Base-by-base conservation (phyloP, 2,329 filamentous ascomycete genomes). In the Alternaria angustiovoidea region DNA sequence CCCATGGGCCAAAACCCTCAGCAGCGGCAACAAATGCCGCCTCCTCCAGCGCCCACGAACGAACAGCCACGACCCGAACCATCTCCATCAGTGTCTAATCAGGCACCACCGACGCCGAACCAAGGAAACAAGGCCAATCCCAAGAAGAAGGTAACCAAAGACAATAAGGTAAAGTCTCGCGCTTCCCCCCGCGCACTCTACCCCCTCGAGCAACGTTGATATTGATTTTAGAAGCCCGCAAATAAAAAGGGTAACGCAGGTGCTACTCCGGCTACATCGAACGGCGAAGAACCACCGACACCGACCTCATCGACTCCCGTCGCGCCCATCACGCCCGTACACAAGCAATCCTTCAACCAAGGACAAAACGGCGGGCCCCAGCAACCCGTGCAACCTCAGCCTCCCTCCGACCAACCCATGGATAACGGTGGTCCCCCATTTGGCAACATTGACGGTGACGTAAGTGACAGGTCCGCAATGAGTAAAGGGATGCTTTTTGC, bases 41-140 rank as follows among this genome's bases (percentile, higher is more conserved):
- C 82, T 28, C 82, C 82, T n/a, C 82, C 82, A 36, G 81, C 81
- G 14, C 74, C 79, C n/a, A 69, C 75, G 30, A 78, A 72, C 57
- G 76, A 79, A 51, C 77, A 79, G 51, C 73, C 76, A 20, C 75
- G 80, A 28, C 80, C 81, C 11, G 80, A 83, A 53, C 82, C 82
- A 51, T 84, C 82, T 59, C 82, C 83, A 18, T 78, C 79, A 36
- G 80, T 81, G 62, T 77, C 78, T 26, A 75, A 80, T 46, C 68
- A 71, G 49, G 90, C 89, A 36, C 91, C 92, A 1, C 91, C 91
- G 1, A 95, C 92, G 4, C 92, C 92, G 1, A 89, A 87, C 52
- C 90, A 92, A 74, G 78, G 83, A 2, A 89, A 88, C 73, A 94
- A 94, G 82, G 79, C 89, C 4, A 88, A 87, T 34, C 90, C 91